These are phyloP conservation scores for Rhodotorula babjevae DNA, from an alignment of 768 basidiomycete species.

Conservation along the genomic window DNA sequence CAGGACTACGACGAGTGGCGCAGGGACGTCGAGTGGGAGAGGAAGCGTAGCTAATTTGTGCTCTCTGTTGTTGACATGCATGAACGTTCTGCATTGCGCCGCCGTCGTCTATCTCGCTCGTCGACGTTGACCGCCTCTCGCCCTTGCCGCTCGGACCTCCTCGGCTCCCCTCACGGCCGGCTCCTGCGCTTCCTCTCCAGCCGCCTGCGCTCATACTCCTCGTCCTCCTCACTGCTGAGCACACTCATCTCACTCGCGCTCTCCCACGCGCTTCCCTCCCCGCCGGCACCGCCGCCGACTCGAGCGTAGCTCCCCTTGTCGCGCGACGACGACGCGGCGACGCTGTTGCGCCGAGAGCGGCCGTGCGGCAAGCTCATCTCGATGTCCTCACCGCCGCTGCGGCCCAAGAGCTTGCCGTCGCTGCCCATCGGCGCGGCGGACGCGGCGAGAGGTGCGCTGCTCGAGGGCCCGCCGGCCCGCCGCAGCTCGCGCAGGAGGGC, in stretches of 20 bases:
- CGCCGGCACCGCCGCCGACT: not conserved
- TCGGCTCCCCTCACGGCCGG: not conserved
- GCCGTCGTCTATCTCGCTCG: too few relatives aligned
- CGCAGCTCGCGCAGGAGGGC: not conserved
- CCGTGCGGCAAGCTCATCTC: too few relatives aligned
- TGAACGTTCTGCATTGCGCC: too few relatives aligned
- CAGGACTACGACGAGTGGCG: slow-evolving; percentile 3
- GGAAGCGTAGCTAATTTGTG: not conserved
- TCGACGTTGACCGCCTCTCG: not conserved
- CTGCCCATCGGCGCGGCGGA: too few relatives aligned
- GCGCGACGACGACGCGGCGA: too few relatives aligned
- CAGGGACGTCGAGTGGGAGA: not conserved
- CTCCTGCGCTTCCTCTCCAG: not conserved
- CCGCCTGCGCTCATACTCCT: too few relatives aligned
- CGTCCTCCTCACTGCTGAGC: slow-evolving; percentile 2
- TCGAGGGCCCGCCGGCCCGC: not conserved
- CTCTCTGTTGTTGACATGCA: not conserved
- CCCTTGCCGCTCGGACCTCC: not conserved
- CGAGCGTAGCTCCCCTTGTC: not conserved
- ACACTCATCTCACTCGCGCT: not conserved
- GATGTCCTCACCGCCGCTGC: too few relatives aligned
- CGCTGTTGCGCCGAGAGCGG: too few relatives aligned
- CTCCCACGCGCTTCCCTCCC: not conserved
- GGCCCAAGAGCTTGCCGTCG: too few relatives aligned
- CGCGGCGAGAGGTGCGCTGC: too few relatives aligned